Evolutionary conservation across 257 asterid species (phyloP).

Genomic region (Nicotiana paniculata): DNA sequence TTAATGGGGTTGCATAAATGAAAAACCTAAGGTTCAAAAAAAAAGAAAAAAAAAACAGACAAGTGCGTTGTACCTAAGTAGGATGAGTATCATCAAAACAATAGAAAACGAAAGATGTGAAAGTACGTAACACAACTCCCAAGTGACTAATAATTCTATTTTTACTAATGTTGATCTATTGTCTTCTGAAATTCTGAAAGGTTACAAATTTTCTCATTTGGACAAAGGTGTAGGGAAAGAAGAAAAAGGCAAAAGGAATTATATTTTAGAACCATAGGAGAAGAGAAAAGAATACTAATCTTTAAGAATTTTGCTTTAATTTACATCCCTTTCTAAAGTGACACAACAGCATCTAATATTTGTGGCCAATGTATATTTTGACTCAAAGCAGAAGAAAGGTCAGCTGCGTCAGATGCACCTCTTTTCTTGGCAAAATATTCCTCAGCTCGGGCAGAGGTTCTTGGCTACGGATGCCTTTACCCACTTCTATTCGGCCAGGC

Average conservation of each 20-base stretch:
- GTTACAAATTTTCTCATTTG: slow-evolving; percentile 16
- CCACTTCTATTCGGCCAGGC: slow-evolving; percentile 74
- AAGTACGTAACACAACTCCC: background rate
- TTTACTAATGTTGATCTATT: background rate
- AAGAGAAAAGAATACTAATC: background rate
- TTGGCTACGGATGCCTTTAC: slow-evolving; percentile 47
- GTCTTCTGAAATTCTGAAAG: slow-evolving; percentile 11
- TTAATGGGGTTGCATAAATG: background rate
- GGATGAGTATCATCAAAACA: background rate
- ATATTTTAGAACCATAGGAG: slow-evolving; percentile 15
- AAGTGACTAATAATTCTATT: background rate
- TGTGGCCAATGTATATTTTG: slow-evolving; percentile 7
- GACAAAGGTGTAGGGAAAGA: slow-evolving; percentile 4
- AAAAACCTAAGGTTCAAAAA: background rate
- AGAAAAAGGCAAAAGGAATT: background rate
- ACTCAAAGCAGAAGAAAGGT: slow-evolving; percentile 29
- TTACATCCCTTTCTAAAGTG: slow-evolving; percentile 16
- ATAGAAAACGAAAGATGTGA: background rate
- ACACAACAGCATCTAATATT: slow-evolving; percentile 5
- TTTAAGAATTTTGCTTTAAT: background rate
- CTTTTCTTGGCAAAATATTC: slow-evolving; percentile 73
- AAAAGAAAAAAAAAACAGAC: too few relatives aligned
- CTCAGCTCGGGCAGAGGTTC: slow-evolving; percentile 56
- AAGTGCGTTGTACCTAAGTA: background rate
- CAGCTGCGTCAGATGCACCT: slow-evolving; percentile 38